Evolutionary conservation across 2,329 filamentous ascomycete species (phyloP).

Genomic region (Diaporthe ampelina): DNA sequence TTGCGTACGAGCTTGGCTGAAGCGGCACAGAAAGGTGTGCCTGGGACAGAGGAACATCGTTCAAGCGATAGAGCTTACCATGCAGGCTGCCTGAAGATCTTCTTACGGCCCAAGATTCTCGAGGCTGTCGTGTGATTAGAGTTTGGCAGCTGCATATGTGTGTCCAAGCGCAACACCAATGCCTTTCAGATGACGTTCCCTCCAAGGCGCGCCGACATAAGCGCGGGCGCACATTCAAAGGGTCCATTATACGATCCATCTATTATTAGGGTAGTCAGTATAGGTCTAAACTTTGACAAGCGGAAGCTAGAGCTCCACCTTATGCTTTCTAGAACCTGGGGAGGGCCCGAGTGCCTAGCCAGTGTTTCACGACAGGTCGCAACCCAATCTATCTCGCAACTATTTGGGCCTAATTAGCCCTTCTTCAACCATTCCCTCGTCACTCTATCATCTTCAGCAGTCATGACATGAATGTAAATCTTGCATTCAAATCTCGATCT

Average conservation of each 20-base stretch:
- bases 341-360: constrained; percentile 7
- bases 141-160: background rate
- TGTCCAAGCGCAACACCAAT: constrained; percentile 4
- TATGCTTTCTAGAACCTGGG: background rate
- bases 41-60: background rate
- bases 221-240: background rate
- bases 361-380: constrained; percentile 8
- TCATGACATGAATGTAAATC: background rate
- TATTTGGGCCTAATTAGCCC: background rate
- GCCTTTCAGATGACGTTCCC: constrained; percentile 2
- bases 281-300: constrained; percentile 17
- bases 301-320: constrained; percentile 12
- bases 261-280: background rate
- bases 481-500: background rate
- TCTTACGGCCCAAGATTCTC: background rate
- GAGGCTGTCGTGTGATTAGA: background rate
- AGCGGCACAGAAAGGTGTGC: no score
- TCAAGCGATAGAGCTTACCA: background rate
- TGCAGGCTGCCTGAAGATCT: no score
- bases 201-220: background rate
- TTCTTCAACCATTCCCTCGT: background rate
- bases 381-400: background rate
- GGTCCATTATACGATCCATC: background rate
- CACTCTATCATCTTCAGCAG: no score
- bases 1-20: background rate